A percentile compares a stretch with the other conserved stretches of the same genome.
Evolutionary conservation across 2,329 filamentous ascomycete genomes (phyloP).

Genomic region (Hortaea sp.): DNA sequence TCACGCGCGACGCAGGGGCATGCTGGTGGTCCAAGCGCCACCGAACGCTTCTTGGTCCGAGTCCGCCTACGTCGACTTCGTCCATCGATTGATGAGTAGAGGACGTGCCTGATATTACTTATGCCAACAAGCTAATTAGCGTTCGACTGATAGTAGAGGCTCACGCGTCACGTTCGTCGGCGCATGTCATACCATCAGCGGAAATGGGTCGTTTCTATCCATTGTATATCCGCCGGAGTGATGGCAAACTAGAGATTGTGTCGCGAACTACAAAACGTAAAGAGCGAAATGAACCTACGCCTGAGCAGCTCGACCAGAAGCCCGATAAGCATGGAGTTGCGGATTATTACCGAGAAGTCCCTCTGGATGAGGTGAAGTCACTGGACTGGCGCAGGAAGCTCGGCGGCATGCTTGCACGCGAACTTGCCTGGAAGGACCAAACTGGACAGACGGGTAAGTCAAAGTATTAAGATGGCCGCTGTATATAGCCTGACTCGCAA

Average conservation of each 20-base stretch:
- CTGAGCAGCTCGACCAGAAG: conserved; percentile 41
- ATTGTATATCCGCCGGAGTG: conserved; percentile 38
- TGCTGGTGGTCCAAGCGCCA: too few relatives aligned
- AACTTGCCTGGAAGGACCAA: conserved; percentile 28
- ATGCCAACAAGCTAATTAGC: too few relatives aligned
- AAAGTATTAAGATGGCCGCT: neutral
- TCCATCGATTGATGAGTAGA: too few relatives aligned
- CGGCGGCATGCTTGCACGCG: conserved; percentile 47
- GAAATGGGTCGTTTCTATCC: conserved; percentile 38
- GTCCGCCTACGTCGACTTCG: too few relatives aligned
- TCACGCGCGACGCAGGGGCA: too few relatives aligned
- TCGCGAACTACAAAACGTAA: conserved; percentile 39
- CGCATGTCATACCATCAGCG: neutral
- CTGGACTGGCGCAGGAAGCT: conserved; percentile 50
- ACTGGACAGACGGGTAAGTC: conserved; percentile 7
- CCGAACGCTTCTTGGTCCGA: too few relatives aligned
- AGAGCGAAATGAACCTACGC: conserved; percentile 42
- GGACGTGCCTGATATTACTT: too few relatives aligned
- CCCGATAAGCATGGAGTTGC: conserved; percentile 44
- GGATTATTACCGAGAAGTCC: conserved; percentile 45
- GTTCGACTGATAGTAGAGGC: too few relatives aligned
- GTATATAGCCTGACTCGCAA: neutral
- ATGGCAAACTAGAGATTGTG: conserved; percentile 40
- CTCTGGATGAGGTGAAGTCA: conserved; percentile 42
- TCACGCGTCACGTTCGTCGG: too few relatives aligned